Evolutionary conservation across 176 grass and related monocot species (phyloP), one percentile per base, ranked within the genome.

Genomic region (Themeda triandra): DNA sequence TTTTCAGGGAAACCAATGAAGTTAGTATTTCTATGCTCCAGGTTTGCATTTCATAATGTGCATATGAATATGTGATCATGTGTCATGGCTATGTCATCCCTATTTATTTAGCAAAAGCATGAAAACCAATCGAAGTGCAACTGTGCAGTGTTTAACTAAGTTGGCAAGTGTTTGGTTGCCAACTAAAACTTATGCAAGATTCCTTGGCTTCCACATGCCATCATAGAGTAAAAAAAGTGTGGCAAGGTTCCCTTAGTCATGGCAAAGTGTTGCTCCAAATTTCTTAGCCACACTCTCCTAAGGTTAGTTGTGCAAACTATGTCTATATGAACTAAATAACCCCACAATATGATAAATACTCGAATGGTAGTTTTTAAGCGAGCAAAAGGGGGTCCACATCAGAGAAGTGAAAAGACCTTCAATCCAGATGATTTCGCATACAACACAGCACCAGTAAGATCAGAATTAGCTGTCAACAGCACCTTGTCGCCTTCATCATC

Each of bases 401-500:
- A 63, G 66, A 60, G 78, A 85, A 84, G 59, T 66, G 53, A 73
- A 76, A 53, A 56, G 17, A 99, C 96, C 96, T 99, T 96, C 78
- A 78, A 78, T 80, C 91, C 91, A 73, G 86, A 87, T 72, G 88
- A 91, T 90, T 89, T 93, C 14, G 89, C 96, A 89, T 87, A 74
- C 37, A 65, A 73, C 27, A 99, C 91, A 83, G 93, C 96, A 75
- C 78, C 40, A 15, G 63, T 42, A 89, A 99, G 87, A 87, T 99
- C 96, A 87, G 65, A 83, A 91, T 96, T 93, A 2, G 89, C 89
- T 45, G 84, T 90, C 17, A 99, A 87, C 35, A 99, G 69, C 46
- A 96, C 93, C 74, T 62, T 90, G 75, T 99, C 96, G 66, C 93
- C 89, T 91, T 99, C 93, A 77, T 99, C 96, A 80, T 96, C 96